Base-by-base conservation (phyloP, 1,284 basidiomycete genomes). In the Takashimella koratensis region DNA sequence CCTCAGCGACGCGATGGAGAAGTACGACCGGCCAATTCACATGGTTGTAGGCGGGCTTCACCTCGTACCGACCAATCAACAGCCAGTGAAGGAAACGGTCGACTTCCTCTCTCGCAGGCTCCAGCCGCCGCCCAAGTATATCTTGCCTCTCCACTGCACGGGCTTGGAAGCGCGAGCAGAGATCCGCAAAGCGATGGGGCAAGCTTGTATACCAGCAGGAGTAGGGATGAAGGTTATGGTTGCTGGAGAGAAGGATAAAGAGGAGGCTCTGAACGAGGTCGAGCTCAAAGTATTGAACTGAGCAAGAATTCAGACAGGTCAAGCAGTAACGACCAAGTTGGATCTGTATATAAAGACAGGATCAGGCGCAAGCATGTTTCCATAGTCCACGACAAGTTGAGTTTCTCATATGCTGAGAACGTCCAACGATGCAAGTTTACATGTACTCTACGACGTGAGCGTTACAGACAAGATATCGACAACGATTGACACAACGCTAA, bases 11-110 rank as follows among this genome's bases (percentile, higher is more conserved):
- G 87, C 84, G 0, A 76, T 85, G 4, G 67, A 68, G 16, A 81
- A 71, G 19, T 84, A 89, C 65, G 72, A 78, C 49, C 77, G 87
- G 52, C 88, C 88, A 0, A 78, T 90, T 43, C 81, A 89, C 68
- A 89, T 89, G 84, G 86, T 90, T 49, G 81, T 89, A 42, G 88
- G 88, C 3, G 88, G 89, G 10, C 76, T 91, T 13, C 89, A 91
- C 69, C 83, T 91, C 20, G 86, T 85, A 77, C 83, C 10, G 83
- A 87, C 63, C 78, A 84, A 42, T 74, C 77, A 49, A 20, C 76
- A 80, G 30, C 83, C 87, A 40, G 84, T 90, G 45, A 77, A 77
- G 1, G 82, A 82, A 16, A 90, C 88, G 0, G 82, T 90, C 49
- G 74, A 85, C 25, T 90, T 88, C 71, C 74, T 90, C 27, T 79